Conservation (phyloP, 768 basidiomycete species). For the Trametes coccinea region DNA sequence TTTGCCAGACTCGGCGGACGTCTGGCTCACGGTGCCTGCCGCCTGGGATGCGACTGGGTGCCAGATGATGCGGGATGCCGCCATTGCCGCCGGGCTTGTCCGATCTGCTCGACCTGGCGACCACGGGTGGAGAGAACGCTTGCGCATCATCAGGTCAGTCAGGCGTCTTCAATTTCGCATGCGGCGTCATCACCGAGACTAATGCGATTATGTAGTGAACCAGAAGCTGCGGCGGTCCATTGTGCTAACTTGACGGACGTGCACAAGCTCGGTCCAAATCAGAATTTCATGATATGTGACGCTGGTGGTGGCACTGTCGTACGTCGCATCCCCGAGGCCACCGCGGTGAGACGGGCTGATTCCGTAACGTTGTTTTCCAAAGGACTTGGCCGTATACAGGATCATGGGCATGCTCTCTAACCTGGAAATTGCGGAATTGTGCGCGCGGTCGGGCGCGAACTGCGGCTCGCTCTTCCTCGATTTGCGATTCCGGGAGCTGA, state of each 20-base stretch:
- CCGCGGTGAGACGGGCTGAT: background rate
- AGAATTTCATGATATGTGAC: conserved; percentile 91
- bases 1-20: conserved; percentile 70
- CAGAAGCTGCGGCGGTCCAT: conserved; percentile 90
- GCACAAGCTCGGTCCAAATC: conserved; percentile 74
- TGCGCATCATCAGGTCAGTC: conserved; percentile 73
- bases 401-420: conserved; percentile 78
- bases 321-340: conserved; percentile 26
- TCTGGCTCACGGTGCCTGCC: conserved; percentile 85
- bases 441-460: conserved; percentile 83
- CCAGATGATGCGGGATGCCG: conserved; percentile 83
- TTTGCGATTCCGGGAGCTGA: conserved; percentile 80
- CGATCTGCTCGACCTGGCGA: conserved; percentile 71
- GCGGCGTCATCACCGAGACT: conserved; percentile 8
- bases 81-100: conserved; percentile 79
- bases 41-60: conserved; percentile 90
- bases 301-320: conserved; percentile 80
- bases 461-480: conserved; percentile 89
- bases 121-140: conserved; percentile 72
- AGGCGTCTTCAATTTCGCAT: conserved; percentile 12
- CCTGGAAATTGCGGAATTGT: conserved; percentile 92
- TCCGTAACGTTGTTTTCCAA: background rate
- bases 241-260: conserved; percentile 81
- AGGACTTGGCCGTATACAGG: conserved; percentile 50
- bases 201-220: conserved; percentile 43